Conservation (phyloP, 116 monocot genomes). For the Cymodocea nodosa region DNA sequence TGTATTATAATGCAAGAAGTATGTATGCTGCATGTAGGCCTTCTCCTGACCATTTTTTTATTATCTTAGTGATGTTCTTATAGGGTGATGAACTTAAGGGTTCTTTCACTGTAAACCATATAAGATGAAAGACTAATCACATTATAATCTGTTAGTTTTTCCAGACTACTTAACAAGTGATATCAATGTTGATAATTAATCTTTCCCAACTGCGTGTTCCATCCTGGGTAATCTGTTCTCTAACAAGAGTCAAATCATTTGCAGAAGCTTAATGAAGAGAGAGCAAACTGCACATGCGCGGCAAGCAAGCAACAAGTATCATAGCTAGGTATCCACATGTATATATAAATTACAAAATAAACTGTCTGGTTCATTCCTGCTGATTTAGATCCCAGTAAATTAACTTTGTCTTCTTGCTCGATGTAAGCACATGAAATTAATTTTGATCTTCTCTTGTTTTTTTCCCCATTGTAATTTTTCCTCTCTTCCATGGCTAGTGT, state of each 20-base stretch:
- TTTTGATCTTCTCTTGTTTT: constrained; percentile 1
- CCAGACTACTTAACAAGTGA: too few species aligned
- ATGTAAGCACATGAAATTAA: neutral
- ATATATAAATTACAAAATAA: neutral
- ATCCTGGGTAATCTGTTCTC: neutral
- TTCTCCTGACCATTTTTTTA: too few species aligned
- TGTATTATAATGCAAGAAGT: too few species aligned
- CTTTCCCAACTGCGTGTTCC: too few species aligned
- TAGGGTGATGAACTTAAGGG: too few species aligned
- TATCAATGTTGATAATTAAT: neutral
- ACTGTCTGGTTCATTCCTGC: neutral
- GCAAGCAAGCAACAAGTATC: constrained; percentile 6
- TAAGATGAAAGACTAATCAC: too few species aligned
- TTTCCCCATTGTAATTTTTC: neutral
- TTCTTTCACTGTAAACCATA: too few species aligned
- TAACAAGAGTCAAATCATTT: neutral
- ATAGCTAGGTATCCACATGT: neutral
- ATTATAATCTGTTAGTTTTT: too few species aligned
- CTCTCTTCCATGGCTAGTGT: neutral
- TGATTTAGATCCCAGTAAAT: neutral
- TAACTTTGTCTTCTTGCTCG: neutral
- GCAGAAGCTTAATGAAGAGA: constrained; percentile 20
- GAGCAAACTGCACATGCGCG: constrained; percentile 11
- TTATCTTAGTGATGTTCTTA: too few species aligned
- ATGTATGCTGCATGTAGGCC: too few species aligned